Conservation (phyloP, 305 asterid species). For the Solanum aculeatissimum region DNA sequence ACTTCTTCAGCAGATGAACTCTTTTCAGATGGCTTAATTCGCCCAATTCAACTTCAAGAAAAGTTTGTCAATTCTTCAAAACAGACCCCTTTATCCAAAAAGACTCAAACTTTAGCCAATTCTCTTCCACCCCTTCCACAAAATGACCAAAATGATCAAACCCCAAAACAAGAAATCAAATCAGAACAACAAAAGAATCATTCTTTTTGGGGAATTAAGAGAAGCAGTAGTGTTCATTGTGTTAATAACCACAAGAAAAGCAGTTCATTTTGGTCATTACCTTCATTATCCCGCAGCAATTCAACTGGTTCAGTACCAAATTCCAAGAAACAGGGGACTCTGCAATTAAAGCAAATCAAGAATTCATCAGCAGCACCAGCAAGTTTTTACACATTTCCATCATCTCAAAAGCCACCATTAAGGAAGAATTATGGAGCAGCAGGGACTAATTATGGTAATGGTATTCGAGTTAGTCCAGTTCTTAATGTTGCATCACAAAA, state of each 20-base stretch:
- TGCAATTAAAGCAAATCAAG: not conserved
- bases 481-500: not conserved
- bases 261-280: not conserved
- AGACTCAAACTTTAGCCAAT: not conserved
- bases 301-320: constrained; percentile 3
- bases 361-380: not conserved
- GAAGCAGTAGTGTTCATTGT: constrained; percentile 6
- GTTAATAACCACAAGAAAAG: not conserved
- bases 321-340: not conserved
- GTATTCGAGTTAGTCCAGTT: not conserved
- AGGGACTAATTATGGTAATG: not conserved
- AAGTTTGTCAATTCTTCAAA: not conserved
- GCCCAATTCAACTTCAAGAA: constrained; percentile 20
- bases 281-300: constrained; percentile 1
- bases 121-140: not conserved
- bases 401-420: constrained; percentile 1
- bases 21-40: constrained; percentile 25
- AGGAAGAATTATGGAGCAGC: not conserved
- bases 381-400: not conserved
- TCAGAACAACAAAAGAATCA: not conserved
- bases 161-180: not conserved
- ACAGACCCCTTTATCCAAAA: not conserved
- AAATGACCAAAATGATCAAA: not conserved
- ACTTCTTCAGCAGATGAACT: constrained; percentile 30
- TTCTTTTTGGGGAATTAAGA: not conserved